A percentile compares a stretch with the other conserved stretches of the same genome.
Conservation (phyloP, 352 stramenopile species). For the Phytopythium delawarense region DNA sequence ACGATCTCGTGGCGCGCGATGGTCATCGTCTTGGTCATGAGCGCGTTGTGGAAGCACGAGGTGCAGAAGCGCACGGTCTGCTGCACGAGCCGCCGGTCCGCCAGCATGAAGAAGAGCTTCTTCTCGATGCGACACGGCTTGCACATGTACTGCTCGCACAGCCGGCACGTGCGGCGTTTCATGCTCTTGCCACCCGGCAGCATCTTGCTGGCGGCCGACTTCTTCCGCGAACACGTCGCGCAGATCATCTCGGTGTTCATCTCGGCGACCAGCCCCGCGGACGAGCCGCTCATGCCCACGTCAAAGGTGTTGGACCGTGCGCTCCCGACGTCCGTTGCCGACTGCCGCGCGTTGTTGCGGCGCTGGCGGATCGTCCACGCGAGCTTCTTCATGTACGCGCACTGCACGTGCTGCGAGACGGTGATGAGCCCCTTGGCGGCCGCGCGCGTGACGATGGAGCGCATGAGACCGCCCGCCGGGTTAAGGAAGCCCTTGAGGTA, state of each 20-base stretch:
- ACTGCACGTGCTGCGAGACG: conserved; percentile 24
- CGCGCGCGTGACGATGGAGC: conserved; percentile 23
- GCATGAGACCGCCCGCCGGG: conserved; percentile 20
- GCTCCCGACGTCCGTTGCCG: conserved; percentile 5
- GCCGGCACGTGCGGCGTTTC: conserved; percentile 16
- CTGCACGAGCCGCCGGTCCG: conserved; percentile 20
- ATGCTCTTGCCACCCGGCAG: conserved; percentile 8
- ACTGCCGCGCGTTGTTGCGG: conserved; percentile 2
- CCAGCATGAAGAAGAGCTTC: conserved; percentile 20
- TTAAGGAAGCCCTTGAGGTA: conserved; percentile 27
- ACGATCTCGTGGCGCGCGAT: conserved; percentile 17
- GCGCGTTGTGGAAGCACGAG: conserved; percentile 14
- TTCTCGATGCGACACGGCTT: conserved; percentile 18
- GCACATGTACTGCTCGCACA: conserved; percentile 19
- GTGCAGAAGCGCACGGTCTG: conserved; percentile 19
- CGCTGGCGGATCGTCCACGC: conserved; percentile 23
- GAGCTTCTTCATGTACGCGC: conserved; percentile 30
- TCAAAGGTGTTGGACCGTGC: not conserved
- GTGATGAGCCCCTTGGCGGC: conserved; percentile 22
- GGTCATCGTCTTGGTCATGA: conserved; percentile 11
- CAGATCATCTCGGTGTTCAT: conserved; percentile 10
- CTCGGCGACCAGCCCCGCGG: not conserved
- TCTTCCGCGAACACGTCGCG: conserved; percentile 20
- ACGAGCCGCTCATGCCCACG: not conserved
- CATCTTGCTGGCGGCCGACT: conserved; percentile 15